These are phyloP conservation scores for Primulina huaijiensis DNA, from an alignment of 257 asterid genomes.

Conservation along the genomic window DNA sequence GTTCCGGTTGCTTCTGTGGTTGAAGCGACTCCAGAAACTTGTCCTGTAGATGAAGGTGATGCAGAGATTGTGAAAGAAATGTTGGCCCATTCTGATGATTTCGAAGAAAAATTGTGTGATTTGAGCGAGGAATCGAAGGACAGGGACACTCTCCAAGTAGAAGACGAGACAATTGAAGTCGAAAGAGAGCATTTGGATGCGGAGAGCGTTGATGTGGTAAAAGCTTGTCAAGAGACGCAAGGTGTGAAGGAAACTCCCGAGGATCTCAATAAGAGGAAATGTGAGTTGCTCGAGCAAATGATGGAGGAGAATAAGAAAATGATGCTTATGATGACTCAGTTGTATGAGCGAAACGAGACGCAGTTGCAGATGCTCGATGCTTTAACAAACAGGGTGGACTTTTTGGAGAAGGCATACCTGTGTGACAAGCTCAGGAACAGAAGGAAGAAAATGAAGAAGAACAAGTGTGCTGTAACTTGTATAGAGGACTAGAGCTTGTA, in stretches of 20 bases:
- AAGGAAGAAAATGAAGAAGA: constrained; percentile 39
- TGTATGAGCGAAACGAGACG: constrained; percentile 46
- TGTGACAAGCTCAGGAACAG: constrained; percentile 62
- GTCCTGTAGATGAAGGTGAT: neutral
- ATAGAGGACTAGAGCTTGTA: constrained; percentile 6
- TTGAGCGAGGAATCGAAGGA: too few relatives aligned
- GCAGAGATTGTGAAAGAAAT: too few relatives aligned
- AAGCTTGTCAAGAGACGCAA: too few relatives aligned
- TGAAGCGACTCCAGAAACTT: neutral
- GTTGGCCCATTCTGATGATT: too few relatives aligned
- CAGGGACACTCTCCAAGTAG: neutral
- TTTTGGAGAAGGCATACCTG: constrained; percentile 55
- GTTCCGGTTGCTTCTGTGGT: too few relatives aligned
- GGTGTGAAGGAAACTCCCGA: too few relatives aligned
- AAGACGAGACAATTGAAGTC: neutral
- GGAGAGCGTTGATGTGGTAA: too few relatives aligned
- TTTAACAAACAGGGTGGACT: constrained; percentile 44
- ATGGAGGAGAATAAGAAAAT: constrained; percentile 59
- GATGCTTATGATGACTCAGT: constrained; percentile 57
- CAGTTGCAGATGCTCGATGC: constrained; percentile 45
- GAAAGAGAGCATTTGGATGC: neutral
- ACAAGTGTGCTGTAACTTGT: constrained; percentile 14
- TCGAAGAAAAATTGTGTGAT: too few relatives aligned
- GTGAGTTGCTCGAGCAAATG: constrained; percentile 48
- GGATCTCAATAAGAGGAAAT: constrained; percentile 5